Evolutionary conservation across 768 basidiomycete species (phyloP), one percentile per base, ranked within the genome.

Genomic region (Phaffia australis): DNA sequence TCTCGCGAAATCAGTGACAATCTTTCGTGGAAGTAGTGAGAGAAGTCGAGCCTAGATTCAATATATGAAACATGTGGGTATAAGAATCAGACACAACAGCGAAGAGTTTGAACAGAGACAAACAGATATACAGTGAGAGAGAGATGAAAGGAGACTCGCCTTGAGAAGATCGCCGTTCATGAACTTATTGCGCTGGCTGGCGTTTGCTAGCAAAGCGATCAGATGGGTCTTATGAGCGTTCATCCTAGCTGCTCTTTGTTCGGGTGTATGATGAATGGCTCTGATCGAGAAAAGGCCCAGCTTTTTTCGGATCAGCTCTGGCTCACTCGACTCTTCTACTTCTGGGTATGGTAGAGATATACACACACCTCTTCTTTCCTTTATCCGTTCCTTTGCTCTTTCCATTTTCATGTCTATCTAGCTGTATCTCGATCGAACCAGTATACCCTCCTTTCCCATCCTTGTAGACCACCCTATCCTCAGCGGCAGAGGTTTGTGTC

Each of bases 221-320:
- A 90, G 88, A 71, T 99, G 95, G 18, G 90, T 79, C 77, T 94
- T 93, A 78, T 98, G 94, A 63, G 83, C 85, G 65, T 87, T 83
- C 56, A 93, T 82, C 46, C 92, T 82, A 11, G 84, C 74, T 51
- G 85, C 78, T 16, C 92, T 83, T 72, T 93, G 88, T 18, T 83
- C 83, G 68, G 83, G 71, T 35, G 75, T 74, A 56, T 67, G 46
- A 19, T 23, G 19, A 27, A 11, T 25, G 32, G 19, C n/a, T 25
- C 59, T 60, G 42, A 9, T 18, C 5, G 23, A 49, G 42, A 27
- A 42, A 58, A 21, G 18, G 56, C 32, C 29, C 15, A 27, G 27
- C 21, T 6, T 29, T 29, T 21, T 11, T 29, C 15, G 23, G 1
- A 16, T n/a, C 30, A 7, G 48, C 27, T 46, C 50, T 48, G 25